phyloP scores from a whole-genome alignment of 2,329 filamentous ascomycete species.

The Ascochyta rabiei region DNA sequence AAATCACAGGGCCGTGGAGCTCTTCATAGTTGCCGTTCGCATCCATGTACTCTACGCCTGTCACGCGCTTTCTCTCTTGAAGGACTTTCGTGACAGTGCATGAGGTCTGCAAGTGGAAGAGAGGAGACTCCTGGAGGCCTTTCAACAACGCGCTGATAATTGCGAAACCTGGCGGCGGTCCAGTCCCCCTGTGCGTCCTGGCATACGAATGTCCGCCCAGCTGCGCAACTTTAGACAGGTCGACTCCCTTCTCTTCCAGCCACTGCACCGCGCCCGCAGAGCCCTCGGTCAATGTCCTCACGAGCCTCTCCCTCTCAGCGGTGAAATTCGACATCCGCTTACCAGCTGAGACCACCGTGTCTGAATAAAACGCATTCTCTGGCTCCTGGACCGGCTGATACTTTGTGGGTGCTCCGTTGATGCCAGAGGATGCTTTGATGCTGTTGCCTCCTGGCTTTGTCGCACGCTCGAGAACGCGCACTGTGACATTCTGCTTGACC shows the following conservation, averaged over 20 bases:
- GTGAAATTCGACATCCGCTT: conserved; percentile 37
- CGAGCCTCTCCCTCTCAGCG: conserved; percentile 51
- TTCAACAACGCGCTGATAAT: conserved; percentile 63
- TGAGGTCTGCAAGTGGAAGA: conserved; percentile 60
- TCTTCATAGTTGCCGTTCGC: conserved; percentile 45
- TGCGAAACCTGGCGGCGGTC: conserved; percentile 63
- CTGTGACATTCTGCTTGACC: conserved; percentile 58
- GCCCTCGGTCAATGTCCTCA: conserved; percentile 55
- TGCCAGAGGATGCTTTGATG: conserved; percentile 71
- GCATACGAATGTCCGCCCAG: conserved; percentile 65
- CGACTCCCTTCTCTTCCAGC: conserved; percentile 64
- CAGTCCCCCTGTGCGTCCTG: conserved; percentile 64
- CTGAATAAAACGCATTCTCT: conserved; percentile 55
- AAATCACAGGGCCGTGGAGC: conserved; percentile 62
- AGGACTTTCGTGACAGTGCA: conserved; percentile 62
- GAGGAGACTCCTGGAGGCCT: conserved; percentile 55
- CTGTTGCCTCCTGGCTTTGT: conserved; percentile 67
- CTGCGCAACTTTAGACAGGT: conserved; percentile 63
- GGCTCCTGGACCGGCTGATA: conserved; percentile 57
- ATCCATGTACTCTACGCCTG: conserved; percentile 59
- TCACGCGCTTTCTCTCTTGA: conserved; percentile 47
- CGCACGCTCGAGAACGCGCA: conserved; percentile 65
- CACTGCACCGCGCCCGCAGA: conserved; percentile 61
- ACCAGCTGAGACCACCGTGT: conserved; percentile 65
- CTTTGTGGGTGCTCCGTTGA: conserved; percentile 66